Percentiles rank a stretch among this genome's conserved stretches.
phyloP scores from a whole-genome alignment of 139 green algal genomes.

The Chlorella sp. region DNA sequence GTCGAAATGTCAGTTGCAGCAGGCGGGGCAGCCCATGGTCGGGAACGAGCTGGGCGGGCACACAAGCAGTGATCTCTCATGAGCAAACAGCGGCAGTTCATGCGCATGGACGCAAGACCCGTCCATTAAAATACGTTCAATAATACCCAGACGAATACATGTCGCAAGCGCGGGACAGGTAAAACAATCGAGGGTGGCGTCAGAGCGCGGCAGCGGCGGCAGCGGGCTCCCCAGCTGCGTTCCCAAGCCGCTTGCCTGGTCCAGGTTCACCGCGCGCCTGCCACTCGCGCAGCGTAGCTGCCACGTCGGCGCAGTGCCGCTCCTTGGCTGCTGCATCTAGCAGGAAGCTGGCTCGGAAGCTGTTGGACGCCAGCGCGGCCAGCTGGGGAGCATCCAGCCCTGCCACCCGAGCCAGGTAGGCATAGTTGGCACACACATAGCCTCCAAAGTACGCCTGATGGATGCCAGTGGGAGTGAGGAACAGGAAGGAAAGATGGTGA shows the following conservation, averaged over 20 bases:
- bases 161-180: too few species aligned
- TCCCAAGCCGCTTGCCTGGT: background rate
- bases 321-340: constrained; percentile 8
- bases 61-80: too few species aligned
- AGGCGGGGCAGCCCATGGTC: too few species aligned
- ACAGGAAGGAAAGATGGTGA: constrained; percentile 42
- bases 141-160: too few species aligned
- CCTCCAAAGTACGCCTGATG: background rate
- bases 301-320: background rate
- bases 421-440: constrained; percentile 62
- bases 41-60: too few species aligned
- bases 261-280: background rate
- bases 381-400: constrained; percentile 29
- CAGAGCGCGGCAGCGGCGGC: too few species aligned
- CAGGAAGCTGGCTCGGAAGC: constrained; percentile 47
- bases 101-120: too few species aligned
- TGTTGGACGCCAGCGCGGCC: constrained; percentile 38
- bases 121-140: too few species aligned
- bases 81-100: too few species aligned
- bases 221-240: too few species aligned
- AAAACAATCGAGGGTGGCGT: too few species aligned
- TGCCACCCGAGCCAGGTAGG: constrained; percentile 35
- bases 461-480: constrained; percentile 1
- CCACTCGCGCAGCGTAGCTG: constrained; percentile 8
- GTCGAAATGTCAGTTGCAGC: too few species aligned